phyloP scores from a whole-genome alignment of 495 filamentous ascomycete genomes.

The Immersiella caudata region DNA sequence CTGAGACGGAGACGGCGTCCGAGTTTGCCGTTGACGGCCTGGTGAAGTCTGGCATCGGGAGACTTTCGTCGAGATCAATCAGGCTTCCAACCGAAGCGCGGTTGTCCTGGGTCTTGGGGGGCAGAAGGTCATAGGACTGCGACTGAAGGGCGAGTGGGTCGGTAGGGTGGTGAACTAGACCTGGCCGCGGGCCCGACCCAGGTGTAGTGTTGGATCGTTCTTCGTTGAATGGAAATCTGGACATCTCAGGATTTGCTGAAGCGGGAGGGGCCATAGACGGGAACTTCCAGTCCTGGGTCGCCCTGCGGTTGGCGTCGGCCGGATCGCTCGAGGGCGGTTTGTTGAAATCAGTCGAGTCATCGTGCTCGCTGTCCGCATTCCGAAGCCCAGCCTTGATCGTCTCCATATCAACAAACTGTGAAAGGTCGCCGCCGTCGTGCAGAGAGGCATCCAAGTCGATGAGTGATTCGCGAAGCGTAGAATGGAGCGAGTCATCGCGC shows the following conservation, averaged over 20 bases:
- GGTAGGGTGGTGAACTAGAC: constrained; percentile 53
- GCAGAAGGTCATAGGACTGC: constrained; percentile 44
- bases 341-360: constrained; percentile 49
- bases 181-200: constrained; percentile 42
- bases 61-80: constrained; percentile 57
- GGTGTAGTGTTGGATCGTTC: constrained; percentile 27
- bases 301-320: constrained; percentile 50
- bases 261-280: constrained; percentile 54
- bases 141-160: constrained; percentile 50
- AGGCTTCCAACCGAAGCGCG: constrained; percentile 50
- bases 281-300: constrained; percentile 65
- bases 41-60: constrained; percentile 39
- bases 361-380: constrained; percentile 43
- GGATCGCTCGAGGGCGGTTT: constrained; percentile 55
- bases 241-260: constrained; percentile 54
- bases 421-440: constrained; percentile 49
- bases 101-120: constrained; percentile 31
- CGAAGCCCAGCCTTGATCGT: constrained; percentile 58
- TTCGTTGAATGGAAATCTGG: constrained; percentile 50
- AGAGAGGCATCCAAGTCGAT: constrained; percentile 60
- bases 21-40: constrained; percentile 59
- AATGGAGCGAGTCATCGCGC: constrained; percentile 54
- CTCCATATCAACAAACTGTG: constrained; percentile 60
- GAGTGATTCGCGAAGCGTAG: constrained; percentile 54
- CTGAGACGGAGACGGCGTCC: constrained; percentile 49